Percentiles rank a stretch among this genome's conserved stretches.
Conservation (phyloP, 495 filamentous ascomycete species). For the Hypoxylon fuscum region DNA sequence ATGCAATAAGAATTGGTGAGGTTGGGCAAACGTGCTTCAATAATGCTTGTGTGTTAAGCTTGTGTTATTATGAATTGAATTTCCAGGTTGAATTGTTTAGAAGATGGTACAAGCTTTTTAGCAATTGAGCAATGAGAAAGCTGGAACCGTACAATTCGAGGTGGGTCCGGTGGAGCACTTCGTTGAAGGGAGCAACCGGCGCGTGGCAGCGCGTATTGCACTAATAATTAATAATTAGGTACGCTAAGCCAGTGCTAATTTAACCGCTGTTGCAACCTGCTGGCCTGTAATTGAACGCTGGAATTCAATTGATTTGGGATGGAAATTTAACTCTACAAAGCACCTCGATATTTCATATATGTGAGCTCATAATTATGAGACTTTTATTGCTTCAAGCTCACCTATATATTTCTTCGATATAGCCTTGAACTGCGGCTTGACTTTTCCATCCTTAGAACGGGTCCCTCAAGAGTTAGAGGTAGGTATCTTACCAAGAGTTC, state of each 20-base stretch:
- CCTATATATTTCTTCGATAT: no score
- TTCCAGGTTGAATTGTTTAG: conserved; percentile 23
- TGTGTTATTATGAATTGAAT: conserved; percentile 17
- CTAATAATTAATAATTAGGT: conserved; percentile 6
- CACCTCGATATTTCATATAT: no score
- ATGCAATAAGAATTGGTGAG: conserved; percentile 16
- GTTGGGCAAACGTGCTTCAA: conserved; percentile 12
- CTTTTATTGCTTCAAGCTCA: no score
- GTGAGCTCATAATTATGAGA: no score
- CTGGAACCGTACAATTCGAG: conserved; percentile 10
- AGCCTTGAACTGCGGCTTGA: no score
- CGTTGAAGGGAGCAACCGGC: conserved; percentile 39
- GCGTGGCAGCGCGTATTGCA: not conserved
- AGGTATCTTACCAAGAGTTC: no score
- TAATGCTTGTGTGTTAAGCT: conserved; percentile 26
- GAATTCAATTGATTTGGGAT: no score
- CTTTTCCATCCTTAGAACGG: no score
- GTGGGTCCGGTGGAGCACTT: conserved; percentile 14
- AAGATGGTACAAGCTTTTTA: conserved; percentile 24
- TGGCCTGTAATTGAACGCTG: no score
- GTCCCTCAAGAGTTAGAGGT: no score
- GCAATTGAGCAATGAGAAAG: conserved; percentile 33
- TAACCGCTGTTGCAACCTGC: no score
- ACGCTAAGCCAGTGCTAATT: not conserved
- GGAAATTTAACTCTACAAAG: no score